Base-by-base conservation (phyloP, 768 basidiomycete genomes). In the Albatrellus ellisii region DNA sequence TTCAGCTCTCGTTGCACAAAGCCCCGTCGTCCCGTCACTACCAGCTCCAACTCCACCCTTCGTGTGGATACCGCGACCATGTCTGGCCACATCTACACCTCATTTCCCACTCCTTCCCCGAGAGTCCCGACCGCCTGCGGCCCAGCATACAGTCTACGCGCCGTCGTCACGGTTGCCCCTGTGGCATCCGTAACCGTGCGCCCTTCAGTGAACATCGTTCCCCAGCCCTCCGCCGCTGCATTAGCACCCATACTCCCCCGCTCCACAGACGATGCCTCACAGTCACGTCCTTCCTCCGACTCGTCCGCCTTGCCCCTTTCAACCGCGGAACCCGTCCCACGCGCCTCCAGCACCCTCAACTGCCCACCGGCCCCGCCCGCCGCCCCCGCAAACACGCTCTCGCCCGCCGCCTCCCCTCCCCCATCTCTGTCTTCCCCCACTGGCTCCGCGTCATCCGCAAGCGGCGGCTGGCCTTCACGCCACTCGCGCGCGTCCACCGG, bases 1-100 rank as follows among this genome's bases (percentile, higher is more conserved):
- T 72, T 71, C 54, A 83, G 80, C 58, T 83, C 85, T 36, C 77
- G 84, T 37, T 68, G 77, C 41, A 75, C 72, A 48, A 83, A 82
- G 49, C 33, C 64, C 51, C 26, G 60, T 61, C 60, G 64, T 52
- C 59, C 70, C 56, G 61, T 73, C 49, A 67, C 74, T 53, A 62
- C 67, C 62, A 65, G 70, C 62, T 46, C 50, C 59, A 57, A 52
- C 64, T 56, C 45, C 56, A 55, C 51, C 54, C 33, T 33, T 14
- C 20, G 36, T 4, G 6, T 31, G 15, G 4, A 18, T n/a, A n/a
- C 10, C n/a, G 17, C 21, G 3, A 17, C 28, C 14, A 7, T 26
- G 37, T n/a, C 26, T 6, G 12, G 25, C 15, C 35, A 36, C 10
- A 36, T n/a, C 20, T 17, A 2, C 35, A 17, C 12, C 35, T 6